phyloP scores from a whole-genome alignment of 2,329 filamentous ascomycete species.

The Sclerotinia minor region DNA sequence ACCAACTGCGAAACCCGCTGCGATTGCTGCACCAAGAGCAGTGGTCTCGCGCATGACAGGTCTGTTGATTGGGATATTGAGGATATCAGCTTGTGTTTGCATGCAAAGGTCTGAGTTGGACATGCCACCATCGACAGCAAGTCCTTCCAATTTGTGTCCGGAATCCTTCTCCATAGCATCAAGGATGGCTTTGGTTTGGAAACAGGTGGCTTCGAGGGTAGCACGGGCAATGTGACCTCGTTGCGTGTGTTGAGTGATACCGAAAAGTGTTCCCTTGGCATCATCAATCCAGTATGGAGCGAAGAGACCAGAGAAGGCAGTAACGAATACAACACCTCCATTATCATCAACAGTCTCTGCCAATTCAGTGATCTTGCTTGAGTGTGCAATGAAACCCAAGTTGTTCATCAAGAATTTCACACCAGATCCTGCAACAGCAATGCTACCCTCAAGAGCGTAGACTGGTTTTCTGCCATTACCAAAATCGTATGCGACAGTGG shows the following conservation, averaged over 20 bases:
- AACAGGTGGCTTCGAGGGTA: conserved; percentile 87
- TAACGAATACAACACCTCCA: conserved; percentile 83
- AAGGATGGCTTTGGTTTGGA: conserved; percentile 88
- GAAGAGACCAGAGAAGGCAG: conserved; percentile 86
- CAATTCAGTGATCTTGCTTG: conserved; percentile 52
- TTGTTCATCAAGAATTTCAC: conserved; percentile 73
- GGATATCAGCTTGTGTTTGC: conserved; percentile 85
- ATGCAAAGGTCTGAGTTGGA: conserved; percentile 87
- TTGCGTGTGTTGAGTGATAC: conserved; percentile 81
- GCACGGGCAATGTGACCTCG: conserved; percentile 85
- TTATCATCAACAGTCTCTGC: conserved; percentile 64
- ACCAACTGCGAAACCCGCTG: conserved; percentile 79
- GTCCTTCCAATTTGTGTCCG: conserved; percentile 68
- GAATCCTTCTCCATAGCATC: conserved; percentile 90
- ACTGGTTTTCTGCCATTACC: conserved; percentile 54
- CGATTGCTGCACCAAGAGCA: conserved; percentile 82
- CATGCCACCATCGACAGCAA: conserved; percentile 87
- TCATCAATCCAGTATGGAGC: conserved; percentile 96
- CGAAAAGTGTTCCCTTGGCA: conserved; percentile 80
- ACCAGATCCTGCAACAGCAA: conserved; percentile 78
- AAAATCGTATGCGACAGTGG: conserved; percentile 87
- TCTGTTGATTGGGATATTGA: conserved; percentile 77
- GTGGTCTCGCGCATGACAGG: conserved; percentile 91
- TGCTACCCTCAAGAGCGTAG: conserved; percentile 81
- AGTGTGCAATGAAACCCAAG: conserved; percentile 57